Percentiles rank a stretch among this genome's conserved stretches.
Conservation (phyloP, 163 green algal species). For the Volvox carteri region DNA sequence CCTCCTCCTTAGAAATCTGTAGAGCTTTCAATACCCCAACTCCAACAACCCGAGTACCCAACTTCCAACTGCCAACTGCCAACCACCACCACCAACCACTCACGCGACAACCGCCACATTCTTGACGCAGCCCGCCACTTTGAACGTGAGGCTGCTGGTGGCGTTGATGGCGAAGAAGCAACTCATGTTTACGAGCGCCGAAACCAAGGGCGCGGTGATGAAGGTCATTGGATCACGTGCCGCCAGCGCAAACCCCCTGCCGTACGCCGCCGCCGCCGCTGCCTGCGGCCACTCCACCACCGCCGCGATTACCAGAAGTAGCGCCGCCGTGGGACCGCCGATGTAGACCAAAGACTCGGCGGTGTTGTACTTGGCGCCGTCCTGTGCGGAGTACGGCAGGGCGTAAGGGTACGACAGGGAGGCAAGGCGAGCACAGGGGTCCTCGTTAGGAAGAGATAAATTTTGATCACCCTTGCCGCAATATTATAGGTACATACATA, state of each 20-base stretch:
- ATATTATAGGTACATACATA: no score
- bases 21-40: no score
- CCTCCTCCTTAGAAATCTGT: not conserved
- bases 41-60: not conserved
- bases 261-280: not conserved
- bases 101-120: conserved; percentile 71
- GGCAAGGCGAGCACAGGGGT: no score
- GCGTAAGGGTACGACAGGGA: no score
- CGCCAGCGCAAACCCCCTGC: conserved; percentile 48
- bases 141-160: conserved; percentile 88
- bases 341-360: conserved; percentile 81
- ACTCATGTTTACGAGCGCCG: conserved; percentile 83
- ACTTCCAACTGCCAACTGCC: no score
- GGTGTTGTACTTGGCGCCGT: conserved; percentile 65
- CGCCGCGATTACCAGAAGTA: conserved; percentile 67
- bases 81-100: not conserved
- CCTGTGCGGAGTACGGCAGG: not conserved
- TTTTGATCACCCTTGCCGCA: no score
- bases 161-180: conserved; percentile 83
- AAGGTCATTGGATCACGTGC: conserved; percentile 47
- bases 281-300: conserved; percentile 59
- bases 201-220: conserved; percentile 59
- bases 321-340: conserved; percentile 66
- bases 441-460: no score
- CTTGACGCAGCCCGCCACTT: conserved; percentile 80